Conservation (phyloP, 208 protist genomes). For the Angomonas ambiguus region DNA sequence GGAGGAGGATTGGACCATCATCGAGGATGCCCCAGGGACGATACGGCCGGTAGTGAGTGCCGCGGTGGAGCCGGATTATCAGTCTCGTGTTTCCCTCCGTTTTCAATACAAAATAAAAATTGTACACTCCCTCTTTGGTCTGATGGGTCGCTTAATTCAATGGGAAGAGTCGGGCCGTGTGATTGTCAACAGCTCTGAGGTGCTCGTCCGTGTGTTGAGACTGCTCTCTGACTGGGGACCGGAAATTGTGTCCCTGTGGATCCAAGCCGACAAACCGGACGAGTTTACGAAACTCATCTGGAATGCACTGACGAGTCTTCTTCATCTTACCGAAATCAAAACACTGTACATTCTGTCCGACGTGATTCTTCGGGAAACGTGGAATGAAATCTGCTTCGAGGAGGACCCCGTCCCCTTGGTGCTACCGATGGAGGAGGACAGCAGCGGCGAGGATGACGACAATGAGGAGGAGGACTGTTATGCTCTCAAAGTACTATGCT, state of each 20-base stretch:
- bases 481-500: conserved; percentile 23
- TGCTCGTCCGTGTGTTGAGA: conserved; percentile 36
- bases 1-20: conserved; percentile 33
- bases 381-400: conserved; percentile 54
- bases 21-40: conserved; percentile 39
- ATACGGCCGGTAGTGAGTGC: conserved; percentile 33
- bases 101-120: not conserved
- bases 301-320: conserved; percentile 5
- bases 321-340: conserved; percentile 22
- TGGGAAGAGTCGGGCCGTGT: not conserved
- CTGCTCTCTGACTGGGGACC: conserved; percentile 19
- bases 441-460: conserved; percentile 9
- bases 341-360: conserved; percentile 27
- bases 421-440: not conserved
- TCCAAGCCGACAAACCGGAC: not conserved
- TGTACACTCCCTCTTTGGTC: not conserved
- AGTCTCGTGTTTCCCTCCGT: not conserved
- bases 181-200: conserved; percentile 13
- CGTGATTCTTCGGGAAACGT: conserved; percentile 53
- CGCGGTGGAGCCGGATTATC: conserved; percentile 47
- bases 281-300: not conserved
- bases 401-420: not conserved
- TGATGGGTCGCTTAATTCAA: not conserved
- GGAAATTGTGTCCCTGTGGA: not conserved
- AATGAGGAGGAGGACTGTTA: not conserved